Conservation (phyloP, 768 basidiomycete species). For the Lactarius quietus region DNA sequence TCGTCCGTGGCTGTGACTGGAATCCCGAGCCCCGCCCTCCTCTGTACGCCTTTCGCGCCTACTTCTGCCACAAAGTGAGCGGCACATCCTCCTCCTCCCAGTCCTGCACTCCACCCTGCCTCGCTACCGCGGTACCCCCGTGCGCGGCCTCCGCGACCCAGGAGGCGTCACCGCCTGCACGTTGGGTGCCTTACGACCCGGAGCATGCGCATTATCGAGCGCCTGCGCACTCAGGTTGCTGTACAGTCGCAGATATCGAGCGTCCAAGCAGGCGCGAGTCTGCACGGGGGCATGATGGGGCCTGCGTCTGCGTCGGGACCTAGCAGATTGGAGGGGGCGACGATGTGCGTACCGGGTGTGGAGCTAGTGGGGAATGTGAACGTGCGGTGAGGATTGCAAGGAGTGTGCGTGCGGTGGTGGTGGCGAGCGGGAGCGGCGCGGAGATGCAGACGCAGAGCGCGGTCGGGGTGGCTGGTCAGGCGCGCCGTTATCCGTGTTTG, state of each 20-base stretch:
- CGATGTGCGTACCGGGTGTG: neutral
- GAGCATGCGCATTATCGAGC: constrained; percentile 35
- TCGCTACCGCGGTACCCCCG: too few relatives aligned
- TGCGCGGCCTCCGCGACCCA: too few relatives aligned
- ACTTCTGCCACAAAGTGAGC: constrained; percentile 68
- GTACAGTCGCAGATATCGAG: constrained; percentile 67
- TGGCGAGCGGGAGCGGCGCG: constrained; percentile 25
- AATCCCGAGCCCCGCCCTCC: neutral
- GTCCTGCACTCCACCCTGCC: too few relatives aligned
- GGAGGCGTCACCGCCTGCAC: constrained; percentile 51
- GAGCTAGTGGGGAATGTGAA: constrained; percentile 18
- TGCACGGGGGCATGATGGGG: neutral
- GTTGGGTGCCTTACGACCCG: constrained; percentile 55
- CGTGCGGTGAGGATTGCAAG: too few relatives aligned
- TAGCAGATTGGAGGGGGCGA: neutral
- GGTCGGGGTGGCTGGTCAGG: constrained; percentile 32
- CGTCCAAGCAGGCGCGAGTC: constrained; percentile 50
- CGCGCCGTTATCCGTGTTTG: too few relatives aligned
- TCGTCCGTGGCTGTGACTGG: neutral
- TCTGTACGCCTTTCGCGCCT: neutral
- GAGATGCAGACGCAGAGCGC: constrained; percentile 59
- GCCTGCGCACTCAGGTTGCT: constrained; percentile 29
- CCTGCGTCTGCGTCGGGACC: neutral
- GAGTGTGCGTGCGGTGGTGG: neutral
- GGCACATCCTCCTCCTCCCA: constrained; percentile 78